phyloP scores from a whole-genome alignment of 208 protist genomes.

The Giardia muris region DNA sequence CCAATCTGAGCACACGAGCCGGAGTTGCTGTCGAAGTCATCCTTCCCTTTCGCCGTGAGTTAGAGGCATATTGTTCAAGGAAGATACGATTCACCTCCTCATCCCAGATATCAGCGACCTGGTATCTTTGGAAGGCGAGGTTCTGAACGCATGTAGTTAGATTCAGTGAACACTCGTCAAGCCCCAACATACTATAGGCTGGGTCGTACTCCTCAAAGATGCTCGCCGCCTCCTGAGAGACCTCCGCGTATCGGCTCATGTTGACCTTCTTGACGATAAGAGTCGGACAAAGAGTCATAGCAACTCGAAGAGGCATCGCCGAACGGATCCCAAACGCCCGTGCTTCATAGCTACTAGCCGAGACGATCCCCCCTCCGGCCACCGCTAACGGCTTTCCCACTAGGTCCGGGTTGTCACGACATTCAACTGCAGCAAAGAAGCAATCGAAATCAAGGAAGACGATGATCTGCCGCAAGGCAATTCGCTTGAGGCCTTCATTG shows the following conservation, averaged over 20 bases:
- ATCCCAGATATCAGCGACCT: background rate
- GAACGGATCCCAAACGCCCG: conserved; percentile 6
- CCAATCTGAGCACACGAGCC: background rate
- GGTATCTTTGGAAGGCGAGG: background rate
- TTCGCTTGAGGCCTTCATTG: background rate
- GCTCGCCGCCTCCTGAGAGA: background rate
- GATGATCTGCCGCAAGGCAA: background rate
- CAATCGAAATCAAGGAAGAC: conserved; percentile 12
- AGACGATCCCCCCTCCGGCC: background rate
- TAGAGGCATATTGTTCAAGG: background rate
- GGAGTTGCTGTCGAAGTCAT: background rate
- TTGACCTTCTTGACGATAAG: background rate
- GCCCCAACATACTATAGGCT: background rate
- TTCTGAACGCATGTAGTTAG: background rate
- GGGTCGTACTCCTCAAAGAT: background rate
- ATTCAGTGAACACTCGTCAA: background rate
- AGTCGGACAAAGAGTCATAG: background rate
- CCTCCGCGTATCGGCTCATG: background rate
- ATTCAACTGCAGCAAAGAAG: conserved; percentile 18
- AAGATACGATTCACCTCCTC: background rate
- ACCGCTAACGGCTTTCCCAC: background rate
- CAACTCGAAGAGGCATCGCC: background rate
- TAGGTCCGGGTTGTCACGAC: background rate
- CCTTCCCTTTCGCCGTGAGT: too few relatives aligned
- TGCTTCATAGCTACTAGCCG: conserved; percentile 17